Conservation (phyloP, 2,329 filamentous ascomycete genomes). For the Colletotrichum karsti region DNA sequence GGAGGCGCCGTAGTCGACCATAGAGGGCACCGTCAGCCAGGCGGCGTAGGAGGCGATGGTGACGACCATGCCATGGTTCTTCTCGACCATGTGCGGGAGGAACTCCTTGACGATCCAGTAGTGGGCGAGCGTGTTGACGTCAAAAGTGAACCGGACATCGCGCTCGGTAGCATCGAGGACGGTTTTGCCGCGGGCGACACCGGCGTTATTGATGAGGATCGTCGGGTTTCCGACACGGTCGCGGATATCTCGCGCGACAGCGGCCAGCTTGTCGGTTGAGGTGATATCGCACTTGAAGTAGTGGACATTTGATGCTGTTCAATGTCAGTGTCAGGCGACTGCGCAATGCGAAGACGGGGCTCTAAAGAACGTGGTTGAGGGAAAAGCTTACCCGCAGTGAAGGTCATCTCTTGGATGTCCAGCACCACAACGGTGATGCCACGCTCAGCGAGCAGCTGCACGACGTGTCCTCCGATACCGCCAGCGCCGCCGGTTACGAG, state of each 20-base stretch:
- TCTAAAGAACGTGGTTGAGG: too few species aligned
- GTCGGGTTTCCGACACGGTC: conserved; percentile 69
- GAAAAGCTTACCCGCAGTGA: conserved; percentile 51
- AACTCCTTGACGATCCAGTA: conserved; percentile 75
- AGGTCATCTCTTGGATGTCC: conserved; percentile 70
- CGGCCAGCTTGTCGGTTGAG: conserved; percentile 59
- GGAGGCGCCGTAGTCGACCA: conserved; percentile 72
- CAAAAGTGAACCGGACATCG: conserved; percentile 73
- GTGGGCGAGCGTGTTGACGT: conserved; percentile 75
- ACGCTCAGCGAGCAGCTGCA: conserved; percentile 69
- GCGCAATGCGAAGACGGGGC: not conserved
- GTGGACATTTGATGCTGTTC: conserved; percentile 60
- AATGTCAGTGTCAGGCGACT: not conserved
- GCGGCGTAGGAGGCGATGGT: conserved; percentile 73
- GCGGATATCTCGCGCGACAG: conserved; percentile 61
- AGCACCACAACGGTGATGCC: conserved; percentile 76
- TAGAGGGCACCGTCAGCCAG: conserved; percentile 66
- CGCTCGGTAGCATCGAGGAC: conserved; percentile 66
- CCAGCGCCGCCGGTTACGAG: conserved; percentile 79
- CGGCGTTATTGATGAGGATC: conserved; percentile 78
- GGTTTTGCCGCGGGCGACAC: conserved; percentile 67
- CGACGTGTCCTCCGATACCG: conserved; percentile 76
- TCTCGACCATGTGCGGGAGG: conserved; percentile 68
- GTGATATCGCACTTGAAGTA: conserved; percentile 78
- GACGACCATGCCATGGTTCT: conserved; percentile 77